These are phyloP conservation scores for Camellia lanceoleosa DNA, from an alignment of 148 eudicot genomes.

Conservation along the genomic window DNA sequence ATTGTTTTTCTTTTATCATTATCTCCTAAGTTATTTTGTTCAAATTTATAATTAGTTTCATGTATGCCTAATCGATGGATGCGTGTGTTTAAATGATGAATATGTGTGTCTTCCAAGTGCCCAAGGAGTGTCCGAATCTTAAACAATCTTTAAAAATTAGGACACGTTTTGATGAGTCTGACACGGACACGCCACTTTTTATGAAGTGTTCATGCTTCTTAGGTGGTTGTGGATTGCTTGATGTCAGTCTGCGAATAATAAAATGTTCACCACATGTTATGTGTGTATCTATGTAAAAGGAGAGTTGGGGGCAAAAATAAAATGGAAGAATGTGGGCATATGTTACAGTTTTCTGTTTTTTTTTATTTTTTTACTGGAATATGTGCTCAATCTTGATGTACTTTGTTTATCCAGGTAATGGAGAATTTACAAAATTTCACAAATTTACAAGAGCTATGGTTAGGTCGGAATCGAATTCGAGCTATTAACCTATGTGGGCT, in stretches of 20 bases:
- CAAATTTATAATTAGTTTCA: too few relatives aligned
- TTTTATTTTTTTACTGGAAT: neutral
- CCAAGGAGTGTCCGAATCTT: too few relatives aligned
- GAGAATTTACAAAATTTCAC: conserved; percentile 69
- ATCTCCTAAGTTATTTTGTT: too few relatives aligned
- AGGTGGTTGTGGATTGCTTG: neutral
- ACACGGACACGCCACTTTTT: too few relatives aligned
- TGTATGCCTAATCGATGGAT: too few relatives aligned
- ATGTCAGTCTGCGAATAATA: neutral
- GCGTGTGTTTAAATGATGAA: too few relatives aligned
- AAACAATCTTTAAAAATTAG: too few relatives aligned
- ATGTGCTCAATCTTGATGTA: neutral
- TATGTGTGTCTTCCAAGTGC: too few relatives aligned
- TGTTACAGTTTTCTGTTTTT: neutral
- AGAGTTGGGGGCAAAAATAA: neutral
- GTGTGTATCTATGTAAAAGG: neutral
- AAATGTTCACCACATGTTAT: neutral
- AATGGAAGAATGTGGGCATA: neutral
- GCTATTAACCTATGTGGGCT: conserved; percentile 81
- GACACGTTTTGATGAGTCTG: too few relatives aligned
- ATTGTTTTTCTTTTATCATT: too few relatives aligned
- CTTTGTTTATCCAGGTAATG: conserved; percentile 57
- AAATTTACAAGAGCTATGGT: conserved; percentile 86
- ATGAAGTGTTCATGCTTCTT: neutral
- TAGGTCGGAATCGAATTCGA: conserved; percentile 92